These are phyloP conservation scores for Oryza nivara DNA, from an alignment of 176 grass and related monocot genomes.

Conservation along the genomic window DNA sequence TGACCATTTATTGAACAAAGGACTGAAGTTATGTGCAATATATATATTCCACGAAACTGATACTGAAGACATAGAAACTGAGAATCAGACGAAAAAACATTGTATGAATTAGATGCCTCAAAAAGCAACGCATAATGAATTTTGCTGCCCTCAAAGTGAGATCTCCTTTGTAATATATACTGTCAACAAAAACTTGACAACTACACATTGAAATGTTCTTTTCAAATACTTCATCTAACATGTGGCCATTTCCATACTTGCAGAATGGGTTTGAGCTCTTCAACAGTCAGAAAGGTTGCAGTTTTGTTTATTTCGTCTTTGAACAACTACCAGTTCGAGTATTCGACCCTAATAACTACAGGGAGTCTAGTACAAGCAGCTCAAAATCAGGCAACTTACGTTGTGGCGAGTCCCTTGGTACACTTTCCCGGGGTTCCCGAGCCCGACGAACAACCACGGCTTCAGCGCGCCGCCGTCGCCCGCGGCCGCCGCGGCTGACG, in stretches of 20 bases:
- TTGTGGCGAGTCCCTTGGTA: constrained; percentile 92
- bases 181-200: background rate
- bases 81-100: background rate
- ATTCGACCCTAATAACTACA: no score
- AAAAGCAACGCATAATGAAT: background rate
- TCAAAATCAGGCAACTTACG: constrained; percentile 43
- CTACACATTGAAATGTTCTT: background rate
- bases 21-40: background rate
- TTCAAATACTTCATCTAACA: background rate
- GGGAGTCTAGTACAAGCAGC: background rate
- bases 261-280: background rate
- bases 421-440: constrained; percentile 91
- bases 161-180: constrained; percentile 7
- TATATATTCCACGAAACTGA: background rate
- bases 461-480: constrained; percentile 51
- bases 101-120: background rate
- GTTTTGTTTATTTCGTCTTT: background rate
- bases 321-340: constrained; percentile 14
- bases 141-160: background rate
- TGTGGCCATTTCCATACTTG: background rate
- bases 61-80: background rate
- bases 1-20: background rate
- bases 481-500: constrained; percentile 35
- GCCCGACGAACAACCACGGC: constrained; percentile 88
- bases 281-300: background rate